Evolutionary conservation across 345 rosid genomes (phyloP), one percentile per base, ranked within the genome.

Genomic region (Salix koriyanagi): DNA sequence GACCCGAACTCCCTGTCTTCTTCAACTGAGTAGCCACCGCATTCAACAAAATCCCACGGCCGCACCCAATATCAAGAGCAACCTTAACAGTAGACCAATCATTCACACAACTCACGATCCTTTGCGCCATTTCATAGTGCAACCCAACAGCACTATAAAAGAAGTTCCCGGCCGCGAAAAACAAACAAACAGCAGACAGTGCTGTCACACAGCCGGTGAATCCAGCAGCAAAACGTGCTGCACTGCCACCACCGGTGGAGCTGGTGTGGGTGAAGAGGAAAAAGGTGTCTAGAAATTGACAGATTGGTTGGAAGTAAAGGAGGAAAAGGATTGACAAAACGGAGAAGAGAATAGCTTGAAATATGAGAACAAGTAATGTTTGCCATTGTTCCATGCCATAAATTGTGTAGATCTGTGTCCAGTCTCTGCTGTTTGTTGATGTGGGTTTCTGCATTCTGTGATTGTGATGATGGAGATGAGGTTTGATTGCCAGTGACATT

Each of bases 361-460:
- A 70, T 18, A 77, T 60, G 39, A 95, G 86, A 83, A 95, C 91
- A 73, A 90, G 58, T 28, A 95, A 84, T 4, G 96, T 93, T 73
- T 90, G 94, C 91, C 97, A 91, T 70, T 95, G 97, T 66, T 95
- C 96, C 81, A 95, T 83, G 68, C 99, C 99, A 84, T 95, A 95
- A 23, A 93, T 88, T 4, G 90, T 88, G 79, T 93, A 95, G 93
- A 95, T 93, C 98, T 93, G 99, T 69, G 90, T 78, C 97, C 97
- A 93, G 39, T 95, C 97, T 72, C 89, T 82, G 44, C 10, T 74
- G 36, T 11, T 76, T 10, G 86, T 75, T 3, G 89, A 41, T 28
- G 71, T 26, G 50, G 82, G 19, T 74, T 71, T 81, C 9, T 76
- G 74, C 18, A 21, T 56, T 81, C 69, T 78, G n/a, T 60, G 75